phyloP scores from a whole-genome alignment of 2,329 filamentous ascomycete species.

The Colletotrichum limetticola region DNA sequence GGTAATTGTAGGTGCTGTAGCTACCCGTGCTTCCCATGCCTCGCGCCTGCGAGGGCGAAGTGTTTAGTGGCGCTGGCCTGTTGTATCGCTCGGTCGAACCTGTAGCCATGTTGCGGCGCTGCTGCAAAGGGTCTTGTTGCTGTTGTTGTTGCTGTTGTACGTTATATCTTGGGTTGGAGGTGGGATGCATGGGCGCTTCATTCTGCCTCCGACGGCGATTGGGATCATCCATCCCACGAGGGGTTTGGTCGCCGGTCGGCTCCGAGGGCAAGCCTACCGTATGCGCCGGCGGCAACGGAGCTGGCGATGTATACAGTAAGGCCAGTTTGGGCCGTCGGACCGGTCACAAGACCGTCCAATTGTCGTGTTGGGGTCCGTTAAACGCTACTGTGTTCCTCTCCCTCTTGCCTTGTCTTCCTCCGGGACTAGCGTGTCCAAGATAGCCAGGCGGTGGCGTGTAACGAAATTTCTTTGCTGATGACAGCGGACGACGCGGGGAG shows the following conservation, averaged over 20 bases:
- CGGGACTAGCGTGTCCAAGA: background rate
- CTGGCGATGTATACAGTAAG: conserved; percentile 68
- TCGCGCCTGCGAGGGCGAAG: conserved; percentile 58
- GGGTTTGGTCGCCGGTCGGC: conserved; percentile 61
- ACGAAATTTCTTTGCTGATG: background rate
- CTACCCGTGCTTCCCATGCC: conserved; percentile 64
- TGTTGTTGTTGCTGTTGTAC: conserved; percentile 44
- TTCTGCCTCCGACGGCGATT: conserved; percentile 79
- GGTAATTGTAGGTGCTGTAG: conserved; percentile 68
- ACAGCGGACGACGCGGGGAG: background rate
- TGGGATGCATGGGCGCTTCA: conserved; percentile 74
- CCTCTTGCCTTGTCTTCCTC: background rate
- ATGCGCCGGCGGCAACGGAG: conserved; percentile 73
- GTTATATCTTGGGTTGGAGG: conserved; percentile 64
- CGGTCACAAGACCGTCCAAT: conserved; percentile 44
- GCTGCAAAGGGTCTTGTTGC: conserved; percentile 54
- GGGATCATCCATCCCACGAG: conserved; percentile 82
- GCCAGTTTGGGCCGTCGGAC: conserved; percentile 67
- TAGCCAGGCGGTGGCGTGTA: background rate
- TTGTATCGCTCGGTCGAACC: conserved; percentile 54
- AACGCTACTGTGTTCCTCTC: background rate
- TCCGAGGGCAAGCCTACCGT: conserved; percentile 70
- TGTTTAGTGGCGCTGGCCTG: conserved; percentile 61
- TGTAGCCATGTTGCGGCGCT: conserved; percentile 49
- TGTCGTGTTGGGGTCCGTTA: background rate